Evolutionary conservation across 2,329 filamentous ascomycete species (phyloP).

Genomic region (Chrysoporthe deuterocubensis): DNA sequence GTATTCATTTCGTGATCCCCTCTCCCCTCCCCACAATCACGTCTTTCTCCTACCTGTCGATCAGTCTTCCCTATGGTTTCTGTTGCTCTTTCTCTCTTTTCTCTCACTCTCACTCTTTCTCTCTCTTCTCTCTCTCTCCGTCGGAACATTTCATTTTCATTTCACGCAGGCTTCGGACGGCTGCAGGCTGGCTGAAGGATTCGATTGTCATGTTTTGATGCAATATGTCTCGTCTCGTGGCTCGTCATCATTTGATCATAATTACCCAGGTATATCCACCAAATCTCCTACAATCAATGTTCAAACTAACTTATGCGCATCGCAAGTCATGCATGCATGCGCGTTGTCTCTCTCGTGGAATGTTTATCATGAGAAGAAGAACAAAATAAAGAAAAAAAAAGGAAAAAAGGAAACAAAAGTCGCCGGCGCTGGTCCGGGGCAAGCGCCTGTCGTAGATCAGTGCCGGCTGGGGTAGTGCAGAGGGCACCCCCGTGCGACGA

Average conservation of each 20-base stretch:
- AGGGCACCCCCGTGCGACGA: not conserved
- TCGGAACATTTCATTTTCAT: not conserved
- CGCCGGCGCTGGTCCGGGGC: constrained; percentile 12
- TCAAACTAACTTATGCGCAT: constrained; percentile 29
- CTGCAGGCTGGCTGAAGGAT: constrained; percentile 7
- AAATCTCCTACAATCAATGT: constrained; percentile 21
- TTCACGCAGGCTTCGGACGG: not conserved
- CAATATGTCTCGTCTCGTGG: constrained; percentile 27
- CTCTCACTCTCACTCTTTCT: not conserved
- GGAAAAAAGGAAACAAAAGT: not conserved
- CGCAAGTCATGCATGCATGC: constrained; percentile 29
- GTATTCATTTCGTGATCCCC: not conserved
- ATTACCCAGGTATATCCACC: constrained; percentile 30
- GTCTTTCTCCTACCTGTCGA: not conserved
- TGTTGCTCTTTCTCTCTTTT: not conserved
- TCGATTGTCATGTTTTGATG: constrained; percentile 24
- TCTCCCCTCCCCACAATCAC: not conserved
- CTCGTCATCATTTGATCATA: constrained; percentile 30
- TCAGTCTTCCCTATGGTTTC: not conserved
- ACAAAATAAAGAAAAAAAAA: not conserved
- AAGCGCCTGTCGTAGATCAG: constrained; percentile 17
- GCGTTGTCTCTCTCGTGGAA: constrained; percentile 19
- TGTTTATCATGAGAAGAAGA: constrained; percentile 21
- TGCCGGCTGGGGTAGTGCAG: constrained; percentile 9
- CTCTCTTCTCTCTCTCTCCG: no score